Percentiles rank a stretch among this genome's conserved stretches.
Evolutionary conservation across 2,329 filamentous ascomycete genomes (phyloP).

Genomic region (Exutisphaerella laricina): DNA sequence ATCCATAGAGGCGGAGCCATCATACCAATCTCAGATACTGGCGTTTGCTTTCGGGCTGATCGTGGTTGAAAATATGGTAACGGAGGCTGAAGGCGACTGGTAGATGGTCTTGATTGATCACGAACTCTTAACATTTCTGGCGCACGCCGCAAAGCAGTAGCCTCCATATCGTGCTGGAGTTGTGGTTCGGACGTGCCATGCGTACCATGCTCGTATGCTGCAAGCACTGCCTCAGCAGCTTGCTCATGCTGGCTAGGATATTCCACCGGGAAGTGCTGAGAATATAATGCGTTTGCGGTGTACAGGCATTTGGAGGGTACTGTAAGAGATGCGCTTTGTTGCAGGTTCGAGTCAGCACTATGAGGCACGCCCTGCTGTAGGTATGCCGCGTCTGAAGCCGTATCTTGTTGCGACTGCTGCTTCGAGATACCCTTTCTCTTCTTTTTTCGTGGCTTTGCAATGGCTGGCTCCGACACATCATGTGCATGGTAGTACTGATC

Average conservation of each 20-base stretch:
- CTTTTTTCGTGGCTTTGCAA: too few relatives aligned
- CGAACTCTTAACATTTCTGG: background rate
- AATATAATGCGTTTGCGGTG: background rate
- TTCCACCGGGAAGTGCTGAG: too few relatives aligned
- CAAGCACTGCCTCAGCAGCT: background rate
- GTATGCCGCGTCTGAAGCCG: background rate
- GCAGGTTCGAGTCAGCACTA: background rate
- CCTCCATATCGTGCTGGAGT: background rate
- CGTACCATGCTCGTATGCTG: background rate
- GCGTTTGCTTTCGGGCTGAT: background rate
- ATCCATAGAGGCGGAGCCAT: too few relatives aligned
- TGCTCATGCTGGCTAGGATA: background rate
- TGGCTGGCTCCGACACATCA: too few relatives aligned
- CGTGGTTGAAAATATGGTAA: background rate
- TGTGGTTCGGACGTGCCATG: background rate
- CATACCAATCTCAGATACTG: background rate
- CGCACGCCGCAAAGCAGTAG: background rate
- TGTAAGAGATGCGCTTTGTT: background rate
- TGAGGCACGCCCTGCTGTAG: background rate
- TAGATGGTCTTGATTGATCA: background rate
- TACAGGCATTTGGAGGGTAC: background rate
- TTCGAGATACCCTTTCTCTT: too few relatives aligned
- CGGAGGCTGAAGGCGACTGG: background rate
- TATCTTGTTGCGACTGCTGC: too few relatives aligned
- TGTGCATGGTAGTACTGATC: too few relatives aligned